Percentiles rank a stretch among this genome's conserved stretches.
phyloP scores from a whole-genome alignment of 345 rosid genomes.

The Euphorbia lathyris region DNA sequence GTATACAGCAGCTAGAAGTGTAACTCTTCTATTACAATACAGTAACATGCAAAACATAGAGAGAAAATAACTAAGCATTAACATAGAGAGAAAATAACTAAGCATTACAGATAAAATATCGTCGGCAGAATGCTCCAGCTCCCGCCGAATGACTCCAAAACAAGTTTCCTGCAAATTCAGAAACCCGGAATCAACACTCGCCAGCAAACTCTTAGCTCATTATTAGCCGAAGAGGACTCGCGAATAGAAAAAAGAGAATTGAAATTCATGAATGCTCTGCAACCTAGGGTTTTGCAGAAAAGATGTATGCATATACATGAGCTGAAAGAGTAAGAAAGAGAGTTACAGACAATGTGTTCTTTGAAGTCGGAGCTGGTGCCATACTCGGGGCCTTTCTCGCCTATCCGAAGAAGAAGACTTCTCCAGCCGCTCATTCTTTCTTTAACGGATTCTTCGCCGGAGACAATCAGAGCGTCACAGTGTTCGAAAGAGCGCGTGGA shows the following conservation, averaged over 20 bases:
- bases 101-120: conserved; percentile 55
- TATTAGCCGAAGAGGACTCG: too few relatives aligned
- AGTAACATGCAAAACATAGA: too few relatives aligned
- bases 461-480: neutral
- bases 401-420: conserved; percentile 81
- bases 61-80: too few relatives aligned
- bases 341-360: conserved; percentile 69
- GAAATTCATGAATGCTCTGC: neutral
- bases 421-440: conserved; percentile 68
- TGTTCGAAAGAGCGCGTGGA: neutral
- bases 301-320: neutral
- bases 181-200: neutral
- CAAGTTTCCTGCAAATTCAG: conserved; percentile 68
- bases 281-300: conserved; percentile 24
- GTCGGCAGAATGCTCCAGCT: conserved; percentile 67
- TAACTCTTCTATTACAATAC: neutral
- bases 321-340: conserved; percentile 6
- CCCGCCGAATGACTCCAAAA: conserved; percentile 69
- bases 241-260: neutral
- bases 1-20: neutral
- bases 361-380: conserved; percentile 66
- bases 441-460: neutral
- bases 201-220: neutral
- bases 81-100: neutral
- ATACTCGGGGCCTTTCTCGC: conserved; percentile 83